Evolutionary conservation across 139 green algal species (phyloP), one percentile per base, ranked within the genome.

Genomic region (Picochlorum costavermella): DNA sequence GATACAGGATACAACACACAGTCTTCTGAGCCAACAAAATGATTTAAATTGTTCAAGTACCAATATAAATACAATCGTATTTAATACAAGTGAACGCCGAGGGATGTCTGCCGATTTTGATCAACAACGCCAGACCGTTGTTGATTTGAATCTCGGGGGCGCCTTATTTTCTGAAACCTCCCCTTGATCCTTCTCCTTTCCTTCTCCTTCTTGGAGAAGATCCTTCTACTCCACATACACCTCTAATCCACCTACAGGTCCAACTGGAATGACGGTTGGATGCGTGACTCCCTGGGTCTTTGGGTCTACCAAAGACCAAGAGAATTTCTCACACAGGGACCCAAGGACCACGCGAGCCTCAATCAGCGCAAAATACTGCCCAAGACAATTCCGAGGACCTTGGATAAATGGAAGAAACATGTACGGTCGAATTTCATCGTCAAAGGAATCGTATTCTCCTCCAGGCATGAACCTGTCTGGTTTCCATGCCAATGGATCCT

Each of bases 351-450:
- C 80, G 0, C 91, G 77, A 6, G 85, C 83, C 82, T 97, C 91
- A 53, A 95, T 74, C 55, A 94, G 71, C 4, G 81, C 68, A 69
- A 93, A 83, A 72, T 91, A 83, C 76, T 96, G 89, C 20, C 90
- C 90, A 61, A 96, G 64, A 78, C 90, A 96, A 72, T 96, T 96
- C 49, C 90, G 77, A 6, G 89, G 89, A 3, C 90, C 89, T 71
- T 95, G 85, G 60, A 95, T 95, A 81, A 97, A 97, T 26, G 91
- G 90, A 62, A 97, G 49, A 70, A 95, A 97, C 86, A 90, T 95
- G 75, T 87, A 94, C 8, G 81, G 70, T 6, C 85, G 75, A 23
- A 85, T 78, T 43, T 81, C 72, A 45, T 95, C 86, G 23, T 83
- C 70, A 60, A 94, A 92, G 4, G 79, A 17, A 55, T 96, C 89